Conservation (phyloP, 257 asterid genomes). For the Misopates orontium region DNA sequence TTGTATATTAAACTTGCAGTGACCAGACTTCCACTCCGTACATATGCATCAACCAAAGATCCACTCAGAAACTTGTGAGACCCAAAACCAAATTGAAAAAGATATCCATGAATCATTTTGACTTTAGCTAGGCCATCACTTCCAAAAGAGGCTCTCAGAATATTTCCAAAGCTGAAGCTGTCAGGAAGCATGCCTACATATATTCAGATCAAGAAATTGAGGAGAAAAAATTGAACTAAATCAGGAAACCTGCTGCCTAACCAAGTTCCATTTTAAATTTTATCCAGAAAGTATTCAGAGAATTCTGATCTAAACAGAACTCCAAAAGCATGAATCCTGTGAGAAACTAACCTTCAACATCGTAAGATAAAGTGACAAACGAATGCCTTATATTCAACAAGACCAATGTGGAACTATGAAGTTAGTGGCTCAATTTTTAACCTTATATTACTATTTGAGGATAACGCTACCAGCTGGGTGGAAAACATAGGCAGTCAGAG, state of each 20-base stretch:
- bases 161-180: conserved; percentile 57
- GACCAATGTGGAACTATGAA: not conserved
- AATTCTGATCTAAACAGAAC: not conserved
- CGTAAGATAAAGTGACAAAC: not conserved
- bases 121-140: conserved; percentile 32
- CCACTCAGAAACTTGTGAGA: conserved; percentile 36
- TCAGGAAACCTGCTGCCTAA: conserved; percentile 2
- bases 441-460: not conserved
- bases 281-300: not conserved
- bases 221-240: conserved; percentile 8
- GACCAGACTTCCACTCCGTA: conserved; percentile 44
- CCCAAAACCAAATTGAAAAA: conserved; percentile 44
- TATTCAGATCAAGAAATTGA: conserved; percentile 15
- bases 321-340: not conserved
- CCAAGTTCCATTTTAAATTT: not conserved
- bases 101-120: conserved; percentile 40
- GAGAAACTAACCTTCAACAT: not conserved
- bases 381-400: not conserved
- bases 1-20: conserved; percentile 42
- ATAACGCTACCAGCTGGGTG: no score
- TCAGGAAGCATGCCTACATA: conserved; percentile 47
- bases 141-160: conserved; percentile 43
- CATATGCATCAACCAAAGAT: conserved; percentile 49
- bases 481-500: not conserved
- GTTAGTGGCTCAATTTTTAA: not conserved